These are phyloP conservation scores for Oryza nivara DNA, from an alignment of 176 grass and related monocot species.

Conservation along the genomic window DNA sequence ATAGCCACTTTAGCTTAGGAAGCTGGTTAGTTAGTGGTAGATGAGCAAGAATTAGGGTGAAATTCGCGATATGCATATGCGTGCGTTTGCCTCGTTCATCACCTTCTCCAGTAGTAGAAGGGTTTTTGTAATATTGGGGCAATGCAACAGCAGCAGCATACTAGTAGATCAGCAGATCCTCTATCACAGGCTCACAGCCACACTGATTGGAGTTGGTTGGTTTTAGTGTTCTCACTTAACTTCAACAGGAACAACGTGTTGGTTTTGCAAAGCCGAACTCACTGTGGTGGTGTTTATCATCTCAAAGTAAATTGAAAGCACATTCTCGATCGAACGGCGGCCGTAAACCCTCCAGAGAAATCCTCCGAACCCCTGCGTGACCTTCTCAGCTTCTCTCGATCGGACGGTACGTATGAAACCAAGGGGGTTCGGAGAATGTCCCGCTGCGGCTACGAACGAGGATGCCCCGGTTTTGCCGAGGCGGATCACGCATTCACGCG, in stretches of 20 bases:
- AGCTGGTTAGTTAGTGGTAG: background rate
- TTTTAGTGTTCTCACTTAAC: constrained; percentile 33
- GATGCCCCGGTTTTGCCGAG: no score
- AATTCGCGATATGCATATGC: background rate
- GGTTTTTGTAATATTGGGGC: constrained; percentile 73
- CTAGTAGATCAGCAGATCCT: background rate
- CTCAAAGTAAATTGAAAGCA: no score
- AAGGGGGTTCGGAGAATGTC: no score
- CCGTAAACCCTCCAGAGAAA: no score
- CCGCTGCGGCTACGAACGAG: no score
- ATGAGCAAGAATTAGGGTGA: constrained; percentile 2
- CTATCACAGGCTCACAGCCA: constrained; percentile 14
- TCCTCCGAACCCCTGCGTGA: no score
- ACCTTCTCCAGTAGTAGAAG: constrained; percentile 37
- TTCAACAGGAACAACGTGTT: background rate
- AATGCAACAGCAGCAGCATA: constrained; percentile 14
- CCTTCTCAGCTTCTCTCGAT: no score
- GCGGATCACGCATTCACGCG: no score
- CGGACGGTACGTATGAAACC: no score
- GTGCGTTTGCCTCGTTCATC: constrained; percentile 14
- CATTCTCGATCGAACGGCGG: no score
- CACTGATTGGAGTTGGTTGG: constrained; percentile 31
- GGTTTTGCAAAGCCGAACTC: background rate
- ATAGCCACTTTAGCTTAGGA: background rate
- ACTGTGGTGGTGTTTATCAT: background rate